Conservation (phyloP, 164 flowering plant species). For the Stephania yunnanensis region DNA sequence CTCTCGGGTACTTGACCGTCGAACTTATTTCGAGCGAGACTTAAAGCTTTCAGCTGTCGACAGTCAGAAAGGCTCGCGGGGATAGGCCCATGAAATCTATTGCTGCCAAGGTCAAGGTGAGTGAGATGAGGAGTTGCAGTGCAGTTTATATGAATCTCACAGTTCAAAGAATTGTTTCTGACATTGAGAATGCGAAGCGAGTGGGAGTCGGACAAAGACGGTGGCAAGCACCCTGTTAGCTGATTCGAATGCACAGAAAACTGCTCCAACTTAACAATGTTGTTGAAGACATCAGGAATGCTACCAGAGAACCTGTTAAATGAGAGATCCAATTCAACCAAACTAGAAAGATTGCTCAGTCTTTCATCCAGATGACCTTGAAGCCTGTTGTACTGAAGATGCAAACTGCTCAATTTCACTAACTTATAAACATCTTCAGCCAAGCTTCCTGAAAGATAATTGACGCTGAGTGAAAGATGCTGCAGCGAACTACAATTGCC, state of each 20-base stretch:
- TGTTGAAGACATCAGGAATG: constrained; percentile 5
- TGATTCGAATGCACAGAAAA: constrained; percentile 6
- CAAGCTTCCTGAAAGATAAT: constrained; percentile 3
- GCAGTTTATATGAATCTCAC: constrained; percentile 8
- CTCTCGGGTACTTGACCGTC: constrained; percentile 8
- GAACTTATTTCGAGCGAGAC: constrained; percentile 3
- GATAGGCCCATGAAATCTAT: constrained; percentile 12
- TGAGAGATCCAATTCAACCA: constrained; percentile 13
- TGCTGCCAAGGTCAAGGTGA: constrained; percentile 4
- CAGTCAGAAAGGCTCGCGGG: constrained; percentile 8
- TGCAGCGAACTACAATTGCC: constrained; percentile 10
- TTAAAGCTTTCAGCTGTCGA: neutral
- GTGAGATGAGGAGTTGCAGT: constrained; percentile 4
- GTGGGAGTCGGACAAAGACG: constrained; percentile 6
- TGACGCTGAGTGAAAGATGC: constrained; percentile 8
- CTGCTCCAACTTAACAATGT: constrained; percentile 1
- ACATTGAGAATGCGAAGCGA: constrained; percentile 1
- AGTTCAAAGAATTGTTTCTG: constrained; percentile 9
- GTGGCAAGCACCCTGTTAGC: constrained; percentile 3
- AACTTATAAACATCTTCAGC: constrained; percentile 11
- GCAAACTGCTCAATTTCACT: constrained; percentile 1
- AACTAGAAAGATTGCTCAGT: constrained; percentile 7
- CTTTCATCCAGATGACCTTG: constrained; percentile 1
- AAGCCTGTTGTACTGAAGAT: constrained; percentile 9
- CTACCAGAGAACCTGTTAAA: constrained; percentile 1